These are phyloP conservation scores for Arabis hirsuta DNA, from an alignment of 345 rosid genomes.

Conservation along the genomic window DNA sequence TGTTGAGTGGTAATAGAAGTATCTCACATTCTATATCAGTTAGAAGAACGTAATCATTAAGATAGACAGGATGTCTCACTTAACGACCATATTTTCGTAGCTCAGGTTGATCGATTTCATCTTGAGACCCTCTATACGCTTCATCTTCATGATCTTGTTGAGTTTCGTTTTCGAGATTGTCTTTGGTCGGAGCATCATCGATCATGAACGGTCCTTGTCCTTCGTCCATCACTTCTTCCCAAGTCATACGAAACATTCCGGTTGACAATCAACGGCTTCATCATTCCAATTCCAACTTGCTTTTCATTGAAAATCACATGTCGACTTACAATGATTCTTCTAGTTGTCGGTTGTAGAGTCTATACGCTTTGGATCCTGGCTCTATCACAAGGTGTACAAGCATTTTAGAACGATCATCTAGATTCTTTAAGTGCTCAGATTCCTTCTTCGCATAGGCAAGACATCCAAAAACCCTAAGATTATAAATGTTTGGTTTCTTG, in stretches of 20 bases:
- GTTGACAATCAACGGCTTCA: rapidly evolving
- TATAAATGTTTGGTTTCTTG: not conserved
- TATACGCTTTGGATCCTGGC: not conserved
- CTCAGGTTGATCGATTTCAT: not conserved
- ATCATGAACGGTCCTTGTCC: not conserved
- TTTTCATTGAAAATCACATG: not conserved
- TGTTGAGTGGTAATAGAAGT: not conserved
- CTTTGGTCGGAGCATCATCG: not conserved
- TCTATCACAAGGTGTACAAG: not conserved
- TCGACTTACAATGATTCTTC: not conserved
- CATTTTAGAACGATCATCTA: not conserved
- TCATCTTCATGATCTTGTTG: not conserved
- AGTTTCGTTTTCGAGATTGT: not conserved
- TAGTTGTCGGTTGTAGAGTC: not conserved
- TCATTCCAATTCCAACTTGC: not conserved
- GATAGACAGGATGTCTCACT: not conserved
- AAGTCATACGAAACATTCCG: not conserved
- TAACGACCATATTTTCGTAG: too few relatives aligned
- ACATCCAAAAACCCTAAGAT: not conserved
- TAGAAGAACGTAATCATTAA: not conserved
- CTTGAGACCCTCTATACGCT: not conserved
- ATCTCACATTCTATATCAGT: not conserved
- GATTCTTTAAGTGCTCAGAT: not conserved
- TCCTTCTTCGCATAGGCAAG: not conserved
- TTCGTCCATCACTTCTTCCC: not conserved